Evolutionary conservation across 225 moss, liverwort and hornwort genomes (phyloP).

Genomic region (Bryoerythrophyllum caledonicum): DNA sequence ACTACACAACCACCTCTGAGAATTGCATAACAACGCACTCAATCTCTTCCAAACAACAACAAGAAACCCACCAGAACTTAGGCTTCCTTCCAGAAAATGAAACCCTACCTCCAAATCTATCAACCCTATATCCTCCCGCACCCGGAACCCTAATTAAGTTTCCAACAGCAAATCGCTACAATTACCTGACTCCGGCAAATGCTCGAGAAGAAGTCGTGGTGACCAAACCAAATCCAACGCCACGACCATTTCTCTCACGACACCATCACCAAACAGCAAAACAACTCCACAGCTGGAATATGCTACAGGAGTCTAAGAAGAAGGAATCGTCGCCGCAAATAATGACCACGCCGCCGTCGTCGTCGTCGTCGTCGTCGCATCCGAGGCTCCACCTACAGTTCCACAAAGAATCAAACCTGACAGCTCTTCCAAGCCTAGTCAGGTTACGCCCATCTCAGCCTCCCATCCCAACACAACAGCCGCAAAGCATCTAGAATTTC

Average conservation of each 20-base stretch:
- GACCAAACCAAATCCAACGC: neutral
- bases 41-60: neutral
- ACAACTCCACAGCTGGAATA: neutral
- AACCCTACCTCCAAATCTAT: neutral
- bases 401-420: too few species aligned
- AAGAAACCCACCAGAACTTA: neutral
- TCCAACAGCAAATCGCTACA: neutral
- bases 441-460: too few species aligned
- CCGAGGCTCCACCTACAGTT: neutral
- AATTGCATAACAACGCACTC: neutral
- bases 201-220: neutral
- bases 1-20: neutral
- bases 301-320: too few species aligned
- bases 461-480: too few species aligned
- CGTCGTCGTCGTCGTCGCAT: neutral
- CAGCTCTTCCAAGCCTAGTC: too few species aligned
- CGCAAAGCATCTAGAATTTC: too few species aligned
- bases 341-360: neutral
- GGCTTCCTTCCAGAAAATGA: neutral
- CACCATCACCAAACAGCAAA: neutral
- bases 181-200: conserved; percentile 5
- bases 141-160: conserved; percentile 5
- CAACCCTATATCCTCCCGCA: neutral
- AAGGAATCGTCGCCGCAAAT: neutral
- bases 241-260: neutral